Percentiles rank a stretch among this genome's conserved stretches.
phyloP scores from a whole-genome alignment of 257 asterid species.

The Avicennia marina region DNA sequence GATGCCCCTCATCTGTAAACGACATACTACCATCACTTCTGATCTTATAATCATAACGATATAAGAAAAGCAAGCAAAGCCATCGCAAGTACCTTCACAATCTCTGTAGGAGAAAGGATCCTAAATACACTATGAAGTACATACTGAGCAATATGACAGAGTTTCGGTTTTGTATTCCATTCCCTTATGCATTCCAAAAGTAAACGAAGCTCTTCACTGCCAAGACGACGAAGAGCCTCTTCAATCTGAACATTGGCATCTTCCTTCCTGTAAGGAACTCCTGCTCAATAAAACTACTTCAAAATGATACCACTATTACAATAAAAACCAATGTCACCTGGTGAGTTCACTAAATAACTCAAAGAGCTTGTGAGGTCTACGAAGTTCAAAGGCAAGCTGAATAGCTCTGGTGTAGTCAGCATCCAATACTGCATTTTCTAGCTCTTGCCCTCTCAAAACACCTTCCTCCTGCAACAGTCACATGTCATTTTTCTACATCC shows the following conservation, averaged over 20 bases:
- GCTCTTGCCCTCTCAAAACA: conserved; percentile 82
- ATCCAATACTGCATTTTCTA: conserved; percentile 82
- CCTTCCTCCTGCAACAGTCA: conserved; percentile 75
- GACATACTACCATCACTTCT: too few relatives aligned
- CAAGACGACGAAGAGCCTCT: conserved; percentile 53
- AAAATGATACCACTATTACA: neutral
- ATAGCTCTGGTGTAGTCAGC: conserved; percentile 73
- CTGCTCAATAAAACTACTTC: conserved; percentile 14
- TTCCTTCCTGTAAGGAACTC: conserved; percentile 42
- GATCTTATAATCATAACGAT: too few relatives aligned
- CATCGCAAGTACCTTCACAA: conserved; percentile 67
- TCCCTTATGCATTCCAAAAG: conserved; percentile 81
- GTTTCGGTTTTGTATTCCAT: conserved; percentile 92
- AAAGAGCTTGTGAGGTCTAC: conserved; percentile 76
- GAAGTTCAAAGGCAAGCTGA: conserved; percentile 90
- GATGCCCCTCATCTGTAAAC: conserved; percentile 59
- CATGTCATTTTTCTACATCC: neutral
- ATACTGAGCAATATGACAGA: conserved; percentile 74
- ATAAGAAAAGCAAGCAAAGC: neutral
- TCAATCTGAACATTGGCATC: conserved; percentile 43
- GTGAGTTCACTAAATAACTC: conserved; percentile 64
- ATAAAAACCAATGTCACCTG: conserved; percentile 45
- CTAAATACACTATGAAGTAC: conserved; percentile 49
- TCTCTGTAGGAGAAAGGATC: conserved; percentile 62
- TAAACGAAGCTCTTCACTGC: conserved; percentile 51